Conservation (phyloP, 164 flowering plant genomes). For the Malania oleifera region DNA sequence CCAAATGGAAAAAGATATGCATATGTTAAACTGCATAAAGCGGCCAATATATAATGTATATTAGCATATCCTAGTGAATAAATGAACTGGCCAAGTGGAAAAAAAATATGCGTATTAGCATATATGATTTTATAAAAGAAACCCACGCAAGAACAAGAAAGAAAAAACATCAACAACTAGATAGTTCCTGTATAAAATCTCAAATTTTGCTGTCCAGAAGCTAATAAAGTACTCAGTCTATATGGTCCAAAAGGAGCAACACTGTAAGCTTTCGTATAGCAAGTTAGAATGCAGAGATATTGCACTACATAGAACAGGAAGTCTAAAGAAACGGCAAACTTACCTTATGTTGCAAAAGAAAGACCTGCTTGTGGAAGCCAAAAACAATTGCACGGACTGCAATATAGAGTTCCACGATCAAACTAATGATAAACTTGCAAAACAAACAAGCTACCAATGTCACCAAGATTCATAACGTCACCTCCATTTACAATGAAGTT, state of each 20-base stretch:
- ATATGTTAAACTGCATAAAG: too few species aligned
- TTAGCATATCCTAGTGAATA: too few species aligned
- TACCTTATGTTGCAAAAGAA: conserved; percentile 70
- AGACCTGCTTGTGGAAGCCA: conserved; percentile 84
- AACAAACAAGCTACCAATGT: neutral
- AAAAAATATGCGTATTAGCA: too few species aligned
- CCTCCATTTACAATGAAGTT: conserved; percentile 97
- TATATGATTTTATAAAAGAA: too few species aligned
- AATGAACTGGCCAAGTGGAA: too few species aligned
- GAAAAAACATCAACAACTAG: too few species aligned
- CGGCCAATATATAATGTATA: too few species aligned
- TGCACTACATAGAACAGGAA: neutral
- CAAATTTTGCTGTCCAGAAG: too few species aligned
- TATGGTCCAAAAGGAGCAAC: neutral
- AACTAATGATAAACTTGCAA: neutral
- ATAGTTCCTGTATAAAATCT: too few species aligned
- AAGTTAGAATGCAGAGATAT: neutral
- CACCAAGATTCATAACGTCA: conserved; percentile 19
- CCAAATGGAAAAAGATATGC: too few species aligned
- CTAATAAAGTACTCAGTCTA: too few species aligned
- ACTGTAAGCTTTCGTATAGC: neutral
- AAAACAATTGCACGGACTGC: conserved; percentile 90
- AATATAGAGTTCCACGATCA: conserved; percentile 10
- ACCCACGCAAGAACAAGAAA: too few species aligned
- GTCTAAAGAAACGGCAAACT: conserved; percentile 8